These are phyloP conservation scores for Cercophora newfieldiana DNA, from an alignment of 495 filamentous ascomycete species.

Conservation along the genomic window DNA sequence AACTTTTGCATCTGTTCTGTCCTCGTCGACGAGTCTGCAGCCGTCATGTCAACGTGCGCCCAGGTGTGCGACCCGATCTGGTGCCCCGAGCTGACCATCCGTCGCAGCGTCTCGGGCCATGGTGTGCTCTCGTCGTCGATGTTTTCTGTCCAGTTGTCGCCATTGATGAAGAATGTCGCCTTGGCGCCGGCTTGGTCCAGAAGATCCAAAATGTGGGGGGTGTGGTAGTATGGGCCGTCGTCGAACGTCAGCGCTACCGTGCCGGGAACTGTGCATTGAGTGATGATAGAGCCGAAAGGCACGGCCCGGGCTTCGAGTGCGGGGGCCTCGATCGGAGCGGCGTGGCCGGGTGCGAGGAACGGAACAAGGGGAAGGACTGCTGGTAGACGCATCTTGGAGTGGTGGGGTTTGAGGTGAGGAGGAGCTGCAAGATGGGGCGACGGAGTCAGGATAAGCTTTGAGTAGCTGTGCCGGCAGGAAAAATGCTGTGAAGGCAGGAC, in stretches of 20 bases:
- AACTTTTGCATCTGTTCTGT: conserved; percentile 31
- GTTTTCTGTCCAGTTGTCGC: conserved; percentile 62
- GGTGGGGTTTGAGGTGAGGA: not conserved
- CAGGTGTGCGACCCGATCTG: conserved; percentile 41
- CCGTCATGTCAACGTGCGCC: conserved; percentile 40
- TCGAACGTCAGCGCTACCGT: conserved; percentile 46
- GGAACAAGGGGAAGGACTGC: not conserved
- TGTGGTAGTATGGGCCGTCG: conserved; percentile 45
- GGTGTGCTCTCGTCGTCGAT: conserved; percentile 46
- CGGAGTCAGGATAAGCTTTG: not conserved
- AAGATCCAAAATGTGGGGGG: conserved; percentile 31
- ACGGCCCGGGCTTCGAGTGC: conserved; percentile 16
- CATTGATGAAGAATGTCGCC: conserved; percentile 73
- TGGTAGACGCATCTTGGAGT: not conserved
- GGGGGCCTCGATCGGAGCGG: not conserved
- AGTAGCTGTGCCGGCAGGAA: not conserved
- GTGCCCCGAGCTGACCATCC: conserved; percentile 33
- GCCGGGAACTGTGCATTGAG: conserved; percentile 56
- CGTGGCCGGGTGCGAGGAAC: conserved; percentile 13
- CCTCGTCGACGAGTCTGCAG: conserved; percentile 13
- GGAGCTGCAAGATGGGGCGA: not conserved
- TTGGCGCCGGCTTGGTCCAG: conserved; percentile 51
- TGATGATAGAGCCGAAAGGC: conserved; percentile 44
- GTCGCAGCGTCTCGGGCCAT: conserved; percentile 29
- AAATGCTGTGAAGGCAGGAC: not conserved